Percentiles rank a stretch among this genome's conserved stretches.
phyloP scores from a whole-genome alignment of 306 rosid genomes.

The Castanea crenata region DNA sequence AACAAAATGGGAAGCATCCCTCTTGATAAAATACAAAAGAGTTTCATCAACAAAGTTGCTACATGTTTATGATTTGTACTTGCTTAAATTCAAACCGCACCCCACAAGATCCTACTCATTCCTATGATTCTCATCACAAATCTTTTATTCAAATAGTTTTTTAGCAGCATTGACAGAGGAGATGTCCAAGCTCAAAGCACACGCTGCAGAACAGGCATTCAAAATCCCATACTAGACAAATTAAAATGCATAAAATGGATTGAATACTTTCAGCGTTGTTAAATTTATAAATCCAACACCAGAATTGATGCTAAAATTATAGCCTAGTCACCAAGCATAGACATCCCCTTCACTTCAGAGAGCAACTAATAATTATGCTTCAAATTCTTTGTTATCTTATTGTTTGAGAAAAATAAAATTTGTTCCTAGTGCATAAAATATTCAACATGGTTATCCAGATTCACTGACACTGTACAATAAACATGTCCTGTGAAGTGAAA shows the following conservation, averaged over 20 bases:
- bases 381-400: too few relatives aligned
- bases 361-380: too few relatives aligned
- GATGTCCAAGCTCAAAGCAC: neutral
- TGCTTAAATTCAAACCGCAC: neutral
- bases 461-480: too few relatives aligned
- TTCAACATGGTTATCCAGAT: too few relatives aligned
- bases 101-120: neutral
- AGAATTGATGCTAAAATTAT: too few relatives aligned
- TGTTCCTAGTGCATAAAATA: too few relatives aligned
- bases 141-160: neutral
- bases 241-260: neutral
- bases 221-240: too few relatives aligned
- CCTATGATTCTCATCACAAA: neutral
- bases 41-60: neutral
- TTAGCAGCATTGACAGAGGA: neutral
- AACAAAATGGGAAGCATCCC: neutral
- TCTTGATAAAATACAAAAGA: neutral
- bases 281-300: neutral
- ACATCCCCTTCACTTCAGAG: too few relatives aligned
- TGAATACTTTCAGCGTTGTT: neutral
- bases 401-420: too few relatives aligned
- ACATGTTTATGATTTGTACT: neutral
- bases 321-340: too few relatives aligned
- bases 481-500: too few relatives aligned
- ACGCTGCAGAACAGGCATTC: neutral